Evolutionary conservation across 495 filamentous ascomycete genomes (phyloP).

Genomic region (Xylaria grammica): DNA sequence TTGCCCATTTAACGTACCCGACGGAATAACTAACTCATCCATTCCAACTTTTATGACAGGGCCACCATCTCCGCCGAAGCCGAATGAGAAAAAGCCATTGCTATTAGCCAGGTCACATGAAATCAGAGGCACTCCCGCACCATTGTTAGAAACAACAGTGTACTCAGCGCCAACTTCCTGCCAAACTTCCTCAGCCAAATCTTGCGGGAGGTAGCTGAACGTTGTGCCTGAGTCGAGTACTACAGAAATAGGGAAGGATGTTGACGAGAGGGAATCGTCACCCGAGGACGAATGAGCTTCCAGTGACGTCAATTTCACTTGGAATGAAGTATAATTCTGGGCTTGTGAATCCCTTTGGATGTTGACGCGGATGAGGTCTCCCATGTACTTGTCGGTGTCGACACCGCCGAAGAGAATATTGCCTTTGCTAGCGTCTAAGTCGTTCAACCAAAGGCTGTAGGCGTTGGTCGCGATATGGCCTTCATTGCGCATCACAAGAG

Average conservation of each 20-base stretch:
- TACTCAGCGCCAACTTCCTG: slow-evolving; percentile 69
- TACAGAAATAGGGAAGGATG: slow-evolving; percentile 63
- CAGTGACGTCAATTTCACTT: slow-evolving; percentile 72
- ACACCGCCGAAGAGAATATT: slow-evolving; percentile 84
- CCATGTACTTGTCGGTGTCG: slow-evolving; percentile 82
- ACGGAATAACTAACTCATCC: slow-evolving; percentile 74
- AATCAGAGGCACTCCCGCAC: slow-evolving; percentile 63
- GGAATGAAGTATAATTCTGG: slow-evolving; percentile 64
- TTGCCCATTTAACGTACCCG: slow-evolving; percentile 57
- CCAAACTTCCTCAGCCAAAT: slow-evolving; percentile 68
- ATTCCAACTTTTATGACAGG: slow-evolving; percentile 74
- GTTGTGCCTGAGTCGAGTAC: slow-evolving; percentile 91
- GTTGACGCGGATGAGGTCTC: slow-evolving; percentile 72
- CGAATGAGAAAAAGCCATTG: slow-evolving; percentile 71
- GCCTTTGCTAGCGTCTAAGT: slow-evolving; percentile 59
- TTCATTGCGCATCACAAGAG: slow-evolving; percentile 72
- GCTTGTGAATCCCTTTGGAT: slow-evolving; percentile 53
- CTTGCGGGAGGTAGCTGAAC: slow-evolving; percentile 80
- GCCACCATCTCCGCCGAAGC: slow-evolving; percentile 65
- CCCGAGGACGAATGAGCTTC: slow-evolving; percentile 51
- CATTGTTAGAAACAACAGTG: slow-evolving; percentile 13
- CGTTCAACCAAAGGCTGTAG: slow-evolving; percentile 90
- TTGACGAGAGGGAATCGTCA: slow-evolving; percentile 55
- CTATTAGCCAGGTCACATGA: slow-evolving; percentile 71
- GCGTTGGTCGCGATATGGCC: slow-evolving; percentile 79